Evolutionary conservation across 805 yeast species (phyloP), one percentile per base, ranked within the genome.

Genomic region (Vanderwaltozyma tropicalis): DNA sequence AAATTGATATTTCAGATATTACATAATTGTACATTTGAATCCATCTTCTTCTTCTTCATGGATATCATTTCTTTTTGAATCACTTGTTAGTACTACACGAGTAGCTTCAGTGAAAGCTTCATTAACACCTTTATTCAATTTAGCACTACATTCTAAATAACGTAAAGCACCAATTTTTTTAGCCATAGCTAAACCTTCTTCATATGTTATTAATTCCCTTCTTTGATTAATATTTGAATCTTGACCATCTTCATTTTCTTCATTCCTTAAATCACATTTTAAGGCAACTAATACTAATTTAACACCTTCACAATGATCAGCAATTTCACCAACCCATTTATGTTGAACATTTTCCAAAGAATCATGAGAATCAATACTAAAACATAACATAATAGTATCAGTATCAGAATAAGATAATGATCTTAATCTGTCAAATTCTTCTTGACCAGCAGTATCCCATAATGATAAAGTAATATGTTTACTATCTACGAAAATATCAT

Each of bases 401-500:
- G 98, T 92, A 61, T 92, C 97, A 20, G 88, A 79, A 61, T 92
- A 92, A 35, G 94, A 82, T 43, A 89, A 69, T 1, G 96, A 85
- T 59, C 98, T 75, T 59, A 89, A 71, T 45, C 96, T 73, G 61
- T 89, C 98, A 52, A 89, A 89, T 64, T 89, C 98, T 64, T 89
- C 98, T 67, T 89, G 98, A 7, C 98, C 98, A 1, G 98, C 98
- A 5, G 98, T 89, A 59, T 89, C 98, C 98, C 98, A 92, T 39
- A 89, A 67, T 13, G 96, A 87, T 40, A 89, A 66, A 54, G 88
- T 94, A 51, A 89, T 83, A 35, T 92, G 86, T 59, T 85, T 86
- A 37, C 89, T 89, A 59, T 89, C 98, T 39, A 89, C 87, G 63
- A 85, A 89, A 46, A 89, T 92, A 58, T 89, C 97, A 62, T 89